These are phyloP conservation scores for Uromyces viciae-fabae DNA, from an alignment of 1,284 basidiomycete species.

Conservation along the genomic window DNA sequence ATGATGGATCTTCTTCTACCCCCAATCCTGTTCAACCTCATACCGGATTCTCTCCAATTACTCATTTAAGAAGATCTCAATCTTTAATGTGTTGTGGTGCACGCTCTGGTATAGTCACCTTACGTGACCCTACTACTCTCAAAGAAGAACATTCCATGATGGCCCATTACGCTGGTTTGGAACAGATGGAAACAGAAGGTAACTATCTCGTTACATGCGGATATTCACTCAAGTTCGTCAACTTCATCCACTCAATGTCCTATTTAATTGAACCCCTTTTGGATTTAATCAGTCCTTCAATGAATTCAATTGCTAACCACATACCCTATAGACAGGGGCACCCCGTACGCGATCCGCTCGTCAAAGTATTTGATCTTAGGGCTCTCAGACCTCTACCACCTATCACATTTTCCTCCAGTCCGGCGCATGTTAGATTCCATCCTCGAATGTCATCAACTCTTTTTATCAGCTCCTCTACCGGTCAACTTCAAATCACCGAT, in stretches of 20 bases:
- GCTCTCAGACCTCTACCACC: constrained; percentile 74
- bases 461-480: constrained; percentile 75
- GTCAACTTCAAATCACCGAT: constrained; percentile 85
- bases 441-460: constrained; percentile 75
- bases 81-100: constrained; percentile 43
- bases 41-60: constrained; percentile 36
- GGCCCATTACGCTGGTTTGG: constrained; percentile 47
- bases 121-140: constrained; percentile 40
- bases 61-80: constrained; percentile 42
- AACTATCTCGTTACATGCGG: constrained; percentile 45
- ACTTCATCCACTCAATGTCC: neutral
- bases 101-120: constrained; percentile 36
- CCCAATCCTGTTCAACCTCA: neutral
- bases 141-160: constrained; percentile 46
- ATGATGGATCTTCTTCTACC: neutral
- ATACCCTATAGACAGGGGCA: constrained; percentile 68
- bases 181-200: constrained; percentile 44
- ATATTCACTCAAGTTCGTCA: constrained; percentile 44
- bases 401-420: constrained; percentile 80
- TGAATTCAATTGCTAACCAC: neutral
- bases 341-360: constrained; percentile 81
- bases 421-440: constrained; percentile 77
- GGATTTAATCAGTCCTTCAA: neutral
- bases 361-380: constrained; percentile 87
- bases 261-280: neutral